Base-by-base conservation (phyloP, 495 filamentous ascomycete species). In the Jackrogersella multiformis region DNA sequence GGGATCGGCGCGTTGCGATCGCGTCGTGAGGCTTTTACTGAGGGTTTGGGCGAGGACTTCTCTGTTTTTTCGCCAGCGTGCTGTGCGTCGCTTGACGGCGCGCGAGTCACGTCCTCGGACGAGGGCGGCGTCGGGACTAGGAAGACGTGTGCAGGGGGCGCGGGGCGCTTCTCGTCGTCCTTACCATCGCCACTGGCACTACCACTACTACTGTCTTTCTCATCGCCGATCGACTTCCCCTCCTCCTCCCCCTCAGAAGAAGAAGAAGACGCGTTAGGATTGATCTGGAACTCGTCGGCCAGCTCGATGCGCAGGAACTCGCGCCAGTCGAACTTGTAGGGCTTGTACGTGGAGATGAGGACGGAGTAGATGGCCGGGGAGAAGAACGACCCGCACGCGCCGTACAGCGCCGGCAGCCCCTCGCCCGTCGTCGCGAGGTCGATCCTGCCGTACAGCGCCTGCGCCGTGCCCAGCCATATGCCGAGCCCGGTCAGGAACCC, bases 401-500 rank as follows among this genome's bases (percentile, higher is more conserved):
- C 92, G 28, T 90, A 90, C 20, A 93, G 78, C 85, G 91, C 91
- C 34, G 90, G 90, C 69, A 89, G 88, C 67, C 91, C 91, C 12
- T 81, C 80, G 34, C 89, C 90, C 9, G 90, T 92, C 16, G 85
- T 89, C 5, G 75, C 73, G 32, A 96, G 87, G 42, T 80, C 88
- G 18, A 96, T 81, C 16, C 77, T 77, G n/a, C 92, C 91, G 68
- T 81, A 88, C 66, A 91, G 67, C 52, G 81, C 88, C 72, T 90
- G 88, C 2, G 92, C 85, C 3, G 90, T 92, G 2, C 92, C 90
- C 0, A 95, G 80, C 92, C 92, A 95, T 38, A 90, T 89, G 54
- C 88, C 89, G 26, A 94, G 78, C 1, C 87, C 87, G 62, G 89
- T 87, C 34, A 80, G 80, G 21, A 93, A 84, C 1, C 90, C 91